Conservation (phyloP, 2,329 filamentous ascomycete genomes). For the Beauveria scarabaeidicola region DNA sequence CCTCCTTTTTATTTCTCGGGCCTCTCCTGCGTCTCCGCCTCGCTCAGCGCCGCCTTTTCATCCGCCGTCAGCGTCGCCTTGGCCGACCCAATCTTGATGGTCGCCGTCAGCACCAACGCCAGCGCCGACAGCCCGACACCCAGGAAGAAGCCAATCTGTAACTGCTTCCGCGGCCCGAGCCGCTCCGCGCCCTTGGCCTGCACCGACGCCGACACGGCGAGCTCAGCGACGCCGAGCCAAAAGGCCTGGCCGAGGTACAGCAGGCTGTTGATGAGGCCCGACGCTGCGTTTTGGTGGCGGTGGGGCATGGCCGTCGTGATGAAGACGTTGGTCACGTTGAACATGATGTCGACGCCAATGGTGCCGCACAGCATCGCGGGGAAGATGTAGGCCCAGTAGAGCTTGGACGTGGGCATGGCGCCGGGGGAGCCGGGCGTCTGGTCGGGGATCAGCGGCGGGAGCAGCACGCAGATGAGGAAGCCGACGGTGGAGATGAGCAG, state of each 20-base stretch:
- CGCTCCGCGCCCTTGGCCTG: slow-evolving; percentile 16
- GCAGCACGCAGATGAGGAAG: slow-evolving; percentile 47
- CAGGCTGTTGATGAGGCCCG: slow-evolving; percentile 61
- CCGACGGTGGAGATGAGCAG: slow-evolving; percentile 53
- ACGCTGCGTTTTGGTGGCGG: slow-evolving; percentile 61
- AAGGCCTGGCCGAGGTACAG: slow-evolving; percentile 66
- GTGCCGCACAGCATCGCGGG: slow-evolving; percentile 61
- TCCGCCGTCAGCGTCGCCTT: slow-evolving; percentile 49
- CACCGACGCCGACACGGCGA: slow-evolving; percentile 45
- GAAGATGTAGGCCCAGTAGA: slow-evolving; percentile 68
- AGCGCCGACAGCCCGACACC: slow-evolving; percentile 46
- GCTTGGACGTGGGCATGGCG: slow-evolving; percentile 18
- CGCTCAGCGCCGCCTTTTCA: slow-evolving; percentile 33
- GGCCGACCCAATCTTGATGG: slow-evolving; percentile 46
- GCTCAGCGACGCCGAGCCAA: slow-evolving; percentile 61
- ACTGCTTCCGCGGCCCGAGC: slow-evolving; percentile 41
- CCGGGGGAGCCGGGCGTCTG: slow-evolving; percentile 24
- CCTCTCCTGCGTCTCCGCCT: slow-evolving; percentile 4
- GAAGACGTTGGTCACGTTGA: slow-evolving; percentile 68
- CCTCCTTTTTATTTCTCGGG: background rate
- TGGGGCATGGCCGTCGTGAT: slow-evolving; percentile 64
- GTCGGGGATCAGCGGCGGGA: slow-evolving; percentile 56
- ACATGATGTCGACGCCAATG: slow-evolving; percentile 66
- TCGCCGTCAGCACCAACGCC: slow-evolving; percentile 45
- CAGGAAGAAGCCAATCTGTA: slow-evolving; percentile 60